These are phyloP conservation scores for Cordyceps pruinosa DNA, from an alignment of 2,329 filamentous ascomycete species.

Conservation along the genomic window DNA sequence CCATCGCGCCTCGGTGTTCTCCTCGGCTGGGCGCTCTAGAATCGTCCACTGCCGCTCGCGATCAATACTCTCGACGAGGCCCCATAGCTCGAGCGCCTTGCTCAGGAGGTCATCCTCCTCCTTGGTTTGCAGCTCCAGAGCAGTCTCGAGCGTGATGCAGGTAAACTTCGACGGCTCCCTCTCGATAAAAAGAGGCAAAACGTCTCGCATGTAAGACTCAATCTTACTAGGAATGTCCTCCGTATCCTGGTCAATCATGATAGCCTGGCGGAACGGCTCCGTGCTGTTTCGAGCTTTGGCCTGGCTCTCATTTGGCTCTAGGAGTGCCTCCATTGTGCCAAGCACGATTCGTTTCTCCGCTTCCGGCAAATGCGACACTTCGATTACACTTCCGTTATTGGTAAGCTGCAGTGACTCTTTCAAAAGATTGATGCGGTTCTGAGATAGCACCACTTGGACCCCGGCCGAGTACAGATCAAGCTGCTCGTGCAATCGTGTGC, in stretches of 20 bases:
- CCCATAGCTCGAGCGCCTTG: slow-evolving; percentile 57
- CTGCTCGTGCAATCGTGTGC: slow-evolving; percentile 54
- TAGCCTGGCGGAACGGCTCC: slow-evolving; percentile 29
- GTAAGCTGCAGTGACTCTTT: slow-evolving; percentile 44
- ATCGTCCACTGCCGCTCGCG: slow-evolving; percentile 57
- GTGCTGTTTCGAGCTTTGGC: slow-evolving; percentile 28
- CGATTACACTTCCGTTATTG: slow-evolving; percentile 43
- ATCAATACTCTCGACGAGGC: slow-evolving; percentile 58
- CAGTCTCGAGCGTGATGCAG: slow-evolving; percentile 50
- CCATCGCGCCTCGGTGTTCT: slow-evolving; percentile 34
- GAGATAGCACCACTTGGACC: slow-evolving; percentile 55
- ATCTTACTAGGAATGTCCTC: slow-evolving; percentile 54
- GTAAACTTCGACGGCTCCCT: slow-evolving; percentile 55
- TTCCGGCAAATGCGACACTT: slow-evolving; percentile 54
- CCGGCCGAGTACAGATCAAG: slow-evolving; percentile 58
- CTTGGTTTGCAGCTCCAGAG: slow-evolving; percentile 38
- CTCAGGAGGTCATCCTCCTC: slow-evolving; percentile 48
- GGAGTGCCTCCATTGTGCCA: slow-evolving; percentile 25
- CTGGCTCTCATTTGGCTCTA: slow-evolving; percentile 30
- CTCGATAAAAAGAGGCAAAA: slow-evolving; percentile 50
- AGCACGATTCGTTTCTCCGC: slow-evolving; percentile 37
- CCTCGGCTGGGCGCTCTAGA: slow-evolving; percentile 37
- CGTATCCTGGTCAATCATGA: slow-evolving; percentile 55
- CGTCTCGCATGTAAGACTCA: slow-evolving; percentile 53
- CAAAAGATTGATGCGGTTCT: slow-evolving; percentile 50